phyloP scores from a whole-genome alignment of 2,329 filamentous ascomycete genomes.

The Ceratocystis destructans region DNA sequence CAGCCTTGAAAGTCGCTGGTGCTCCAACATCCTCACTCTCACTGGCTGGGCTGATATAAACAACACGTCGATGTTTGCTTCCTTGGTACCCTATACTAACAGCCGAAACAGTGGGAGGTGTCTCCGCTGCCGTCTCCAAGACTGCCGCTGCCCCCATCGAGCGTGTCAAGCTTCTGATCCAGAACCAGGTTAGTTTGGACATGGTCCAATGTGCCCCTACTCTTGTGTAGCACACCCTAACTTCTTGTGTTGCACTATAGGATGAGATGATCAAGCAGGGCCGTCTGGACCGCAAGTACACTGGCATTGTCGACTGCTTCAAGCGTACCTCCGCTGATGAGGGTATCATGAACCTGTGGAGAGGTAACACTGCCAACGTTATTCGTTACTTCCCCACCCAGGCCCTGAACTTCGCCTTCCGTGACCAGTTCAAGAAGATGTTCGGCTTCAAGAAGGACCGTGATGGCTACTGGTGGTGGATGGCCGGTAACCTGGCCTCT shows the following conservation, averaged over 20 bases:
- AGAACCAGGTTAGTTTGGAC: constrained; percentile 83
- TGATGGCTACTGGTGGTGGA: constrained; percentile 98
- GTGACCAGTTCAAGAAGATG: constrained; percentile 99
- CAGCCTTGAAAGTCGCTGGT: background rate
- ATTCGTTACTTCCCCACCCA: constrained; percentile 99
- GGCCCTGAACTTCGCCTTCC: constrained; percentile 99
- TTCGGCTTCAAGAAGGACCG: constrained; percentile 99
- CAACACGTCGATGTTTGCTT: background rate
- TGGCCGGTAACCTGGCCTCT: constrained; percentile 98
- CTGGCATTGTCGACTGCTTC: constrained; percentile 92
- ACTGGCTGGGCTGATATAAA: background rate
- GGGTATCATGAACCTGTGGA: constrained; percentile 92
- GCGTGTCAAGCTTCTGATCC: constrained; percentile 99
- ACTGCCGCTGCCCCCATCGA: constrained; percentile 98
- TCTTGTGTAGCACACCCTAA: constrained; percentile 23
- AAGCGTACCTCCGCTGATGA: constrained; percentile 75
- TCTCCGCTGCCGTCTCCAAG: constrained; percentile 99
- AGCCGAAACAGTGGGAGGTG: constrained; percentile 76
- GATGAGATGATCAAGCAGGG: constrained; percentile 99
- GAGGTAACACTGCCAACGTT: constrained; percentile 99
- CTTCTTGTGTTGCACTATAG: constrained; percentile 34
- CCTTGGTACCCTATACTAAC: constrained; percentile 21
- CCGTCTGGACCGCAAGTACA: constrained; percentile 96
- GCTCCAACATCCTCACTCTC: background rate
- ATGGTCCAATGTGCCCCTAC: background rate